Percentiles rank a stretch among this genome's conserved stretches.
phyloP scores from a whole-genome alignment of 1,284 basidiomycete genomes.

The Ceratobasidium sp. region DNA sequence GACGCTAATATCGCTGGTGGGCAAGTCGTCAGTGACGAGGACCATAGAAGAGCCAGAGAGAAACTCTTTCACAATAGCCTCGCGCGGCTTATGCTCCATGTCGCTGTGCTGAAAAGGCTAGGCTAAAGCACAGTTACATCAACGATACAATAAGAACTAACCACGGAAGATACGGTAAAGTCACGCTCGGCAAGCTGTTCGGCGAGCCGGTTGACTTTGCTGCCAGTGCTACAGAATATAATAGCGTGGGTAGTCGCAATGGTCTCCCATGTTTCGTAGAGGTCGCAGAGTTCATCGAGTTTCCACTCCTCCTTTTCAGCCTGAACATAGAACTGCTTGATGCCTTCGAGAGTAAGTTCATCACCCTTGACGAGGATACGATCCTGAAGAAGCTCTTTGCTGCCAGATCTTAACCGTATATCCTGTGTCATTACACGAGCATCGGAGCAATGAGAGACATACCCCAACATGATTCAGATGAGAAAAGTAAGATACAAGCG shows the following conservation, averaged over 20 bases:
- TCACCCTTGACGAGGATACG: constrained; percentile 99
- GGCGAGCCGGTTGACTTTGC: constrained; percentile 99
- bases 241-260: constrained; percentile 99
- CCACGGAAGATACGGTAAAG: constrained; percentile 96
- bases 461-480: constrained; percentile 44
- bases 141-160: constrained; percentile 22
- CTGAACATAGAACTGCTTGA: constrained; percentile 99
- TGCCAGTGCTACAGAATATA: constrained; percentile 98
- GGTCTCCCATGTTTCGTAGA: constrained; percentile 83
- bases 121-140: constrained; percentile 4
- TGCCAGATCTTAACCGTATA: constrained; percentile 52
- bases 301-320: constrained; percentile 99
- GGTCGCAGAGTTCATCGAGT: constrained; percentile 97
- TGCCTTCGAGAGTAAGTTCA: constrained; percentile 98
- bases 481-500: constrained; percentile 50
- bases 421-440: constrained; percentile 15
- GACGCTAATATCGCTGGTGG: constrained; percentile 99
- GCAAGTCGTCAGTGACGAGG: constrained; percentile 96
- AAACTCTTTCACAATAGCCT: constrained; percentile 99
- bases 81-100: constrained; percentile 98
- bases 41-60: constrained; percentile 93
- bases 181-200: constrained; percentile 98
- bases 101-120: constrained; percentile 79
- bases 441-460: constrained; percentile 15
- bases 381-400: constrained; percentile 82